phyloP scores from a whole-genome alignment of 1,284 basidiomycete genomes.

The Vanrija pseudolonga region DNA sequence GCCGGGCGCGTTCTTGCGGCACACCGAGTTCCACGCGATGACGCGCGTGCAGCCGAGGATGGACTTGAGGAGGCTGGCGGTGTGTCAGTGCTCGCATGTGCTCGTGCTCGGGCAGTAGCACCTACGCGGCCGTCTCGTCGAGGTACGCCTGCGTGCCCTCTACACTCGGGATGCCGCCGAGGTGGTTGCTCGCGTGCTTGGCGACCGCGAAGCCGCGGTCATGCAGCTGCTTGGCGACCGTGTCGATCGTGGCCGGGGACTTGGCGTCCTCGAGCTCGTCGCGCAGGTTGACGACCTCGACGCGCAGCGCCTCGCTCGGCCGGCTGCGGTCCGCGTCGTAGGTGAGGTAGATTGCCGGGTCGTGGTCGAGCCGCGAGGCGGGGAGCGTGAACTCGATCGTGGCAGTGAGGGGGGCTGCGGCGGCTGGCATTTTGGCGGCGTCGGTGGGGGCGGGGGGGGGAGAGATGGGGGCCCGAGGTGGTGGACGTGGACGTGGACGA shows the following conservation, averaged over 20 bases:
- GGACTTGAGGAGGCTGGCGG: constrained; percentile 18
- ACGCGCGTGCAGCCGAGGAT: constrained; percentile 30
- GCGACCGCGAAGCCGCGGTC: constrained; percentile 28
- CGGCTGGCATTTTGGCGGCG: too few species aligned
- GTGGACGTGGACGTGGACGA: too few species aligned
- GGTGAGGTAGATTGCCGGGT: constrained; percentile 18
- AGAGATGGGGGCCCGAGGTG: too few species aligned
- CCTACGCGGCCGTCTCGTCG: constrained; percentile 27
- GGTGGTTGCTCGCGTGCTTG: constrained; percentile 16
- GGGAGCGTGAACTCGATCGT: constrained; percentile 32
- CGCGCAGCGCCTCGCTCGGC: constrained; percentile 22
- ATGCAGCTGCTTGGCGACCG: constrained; percentile 21
- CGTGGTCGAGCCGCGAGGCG: constrained; percentile 17
- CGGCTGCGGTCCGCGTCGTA: constrained; percentile 11
- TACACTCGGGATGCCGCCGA: constrained; percentile 19
- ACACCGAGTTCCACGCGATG: constrained; percentile 38
- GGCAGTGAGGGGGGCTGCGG: constrained; percentile 11
- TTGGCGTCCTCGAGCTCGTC: constrained; percentile 13
- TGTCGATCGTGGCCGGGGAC: neutral
- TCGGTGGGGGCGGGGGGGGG: too few species aligned
- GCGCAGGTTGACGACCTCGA: constrained; percentile 28
- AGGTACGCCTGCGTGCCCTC: constrained; percentile 31
- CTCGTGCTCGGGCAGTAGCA: too few species aligned
- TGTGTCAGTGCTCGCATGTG: too few species aligned
- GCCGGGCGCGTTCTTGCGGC: constrained; percentile 16